Base-by-base conservation (phyloP, 768 basidiomycete genomes). In the Coprinopsis strossmayeri region DNA sequence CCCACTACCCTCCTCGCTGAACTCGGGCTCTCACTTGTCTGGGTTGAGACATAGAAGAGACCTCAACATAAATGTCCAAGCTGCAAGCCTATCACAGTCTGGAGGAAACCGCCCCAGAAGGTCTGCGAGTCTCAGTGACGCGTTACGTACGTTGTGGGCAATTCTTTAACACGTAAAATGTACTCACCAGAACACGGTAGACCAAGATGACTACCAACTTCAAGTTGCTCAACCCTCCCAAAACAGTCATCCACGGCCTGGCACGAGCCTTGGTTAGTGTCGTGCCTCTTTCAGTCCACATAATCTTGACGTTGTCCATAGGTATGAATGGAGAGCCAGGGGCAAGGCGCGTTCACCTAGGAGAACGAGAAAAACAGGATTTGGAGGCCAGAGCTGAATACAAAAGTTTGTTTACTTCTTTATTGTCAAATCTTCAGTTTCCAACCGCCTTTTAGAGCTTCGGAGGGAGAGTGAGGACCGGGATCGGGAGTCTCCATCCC, bases 91-190 rank as follows among this genome's bases (percentile, higher is more conserved):
- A 23, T 59, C 59, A 34, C 67, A 69, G 49, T 76, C 77, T 25
- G 67, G 69, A 10, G 68, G 56, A 50, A 70, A 71, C n/a, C 77
- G 85, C 30, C 78, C 83, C 42, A 71, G 87, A 49, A 74, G 87
- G 48, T 88, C 86, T n/a, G 83, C 84, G 13, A 87, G 86, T 61
- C 67, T 89, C 43, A 88, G 84, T 57, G 84, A 88, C 59, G 78
- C 81, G 24, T 59, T 73, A 20, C 62, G 73, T 73, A 55, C 49
- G 72, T 59, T 25, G 48, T 18, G 28, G 30, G 20, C 38, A 45
- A 28, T 37, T 24, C 25, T 28, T 39, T 49, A 1, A 46, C 34
- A 34, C 35, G 34, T 18, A 39, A n/a, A n/a, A n/a, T n/a, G n/a
- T n/a, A n/a, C n/a, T n/a, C n/a, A n/a, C n/a, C n/a, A n/a, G n/a